phyloP scores from a whole-genome alignment of 164 flowering plant species.

The Warburgia ugandensis region DNA sequence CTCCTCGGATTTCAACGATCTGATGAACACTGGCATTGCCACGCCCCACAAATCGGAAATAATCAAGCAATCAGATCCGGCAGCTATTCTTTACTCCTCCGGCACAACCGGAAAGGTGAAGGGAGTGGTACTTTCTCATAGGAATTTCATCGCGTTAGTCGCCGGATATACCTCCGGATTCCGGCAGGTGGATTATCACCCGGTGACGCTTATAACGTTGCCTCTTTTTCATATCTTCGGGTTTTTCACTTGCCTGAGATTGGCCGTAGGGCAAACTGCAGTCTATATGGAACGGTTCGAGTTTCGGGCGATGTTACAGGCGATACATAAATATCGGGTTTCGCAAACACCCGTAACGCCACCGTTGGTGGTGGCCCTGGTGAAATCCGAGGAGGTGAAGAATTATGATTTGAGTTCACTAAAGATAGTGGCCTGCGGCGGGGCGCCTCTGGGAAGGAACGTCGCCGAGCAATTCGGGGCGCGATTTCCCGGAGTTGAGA shows the following conservation, averaged over 20 bases:
- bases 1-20: slow-evolving; percentile 15
- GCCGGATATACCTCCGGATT: slow-evolving; percentile 17
- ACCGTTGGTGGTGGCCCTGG: slow-evolving; percentile 65
- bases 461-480: slow-evolving; percentile 42
- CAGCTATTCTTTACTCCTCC: slow-evolving; percentile 77
- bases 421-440: slow-evolving; percentile 48
- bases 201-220: slow-evolving; percentile 41
- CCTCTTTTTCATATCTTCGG: slow-evolving; percentile 82
- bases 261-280: slow-evolving; percentile 31
- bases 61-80: slow-evolving; percentile 50
- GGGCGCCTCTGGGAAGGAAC: slow-evolving; percentile 83
- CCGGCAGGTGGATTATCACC: slow-evolving; percentile 2
- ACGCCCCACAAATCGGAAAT: not conserved
- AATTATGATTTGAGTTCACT: slow-evolving; percentile 62
- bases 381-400: slow-evolving; percentile 26
- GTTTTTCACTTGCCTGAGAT: slow-evolving; percentile 47
- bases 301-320: slow-evolving; percentile 54
- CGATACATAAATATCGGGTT: slow-evolving; percentile 43
- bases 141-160: slow-evolving; percentile 51
- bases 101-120: slow-evolving; percentile 58
- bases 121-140: slow-evolving; percentile 64
- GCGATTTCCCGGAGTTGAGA: slow-evolving; percentile 32
- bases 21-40: not conserved
- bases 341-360: slow-evolving; percentile 45
- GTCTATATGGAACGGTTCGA: slow-evolving; percentile 65